These are phyloP conservation scores for Diaporthe vexans DNA, from an alignment of 2,329 filamentous ascomycete genomes.

Conservation along the genomic window DNA sequence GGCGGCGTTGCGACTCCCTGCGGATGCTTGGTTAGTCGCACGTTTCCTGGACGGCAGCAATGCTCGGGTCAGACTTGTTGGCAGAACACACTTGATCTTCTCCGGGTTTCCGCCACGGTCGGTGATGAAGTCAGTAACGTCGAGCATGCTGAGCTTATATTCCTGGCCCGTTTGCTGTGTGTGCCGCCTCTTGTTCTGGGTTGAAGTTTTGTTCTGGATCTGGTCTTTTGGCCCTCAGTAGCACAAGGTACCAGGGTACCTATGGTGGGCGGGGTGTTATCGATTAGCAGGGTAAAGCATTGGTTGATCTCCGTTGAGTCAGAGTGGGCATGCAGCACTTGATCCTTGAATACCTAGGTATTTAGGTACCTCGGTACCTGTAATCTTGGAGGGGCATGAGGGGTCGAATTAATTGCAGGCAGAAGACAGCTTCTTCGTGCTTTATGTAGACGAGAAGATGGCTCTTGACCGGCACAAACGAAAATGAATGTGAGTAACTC, in stretches of 20 bases:
- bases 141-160: conserved; percentile 69
- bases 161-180: conserved; percentile 11
- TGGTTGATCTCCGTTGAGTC: conserved; percentile 22
- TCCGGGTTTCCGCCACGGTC: conserved; percentile 94
- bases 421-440: not conserved
- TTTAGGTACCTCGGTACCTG: conserved; percentile 17
- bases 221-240: conserved; percentile 16
- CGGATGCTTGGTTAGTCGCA: not conserved
- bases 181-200: not conserved
- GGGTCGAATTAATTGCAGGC: conserved; percentile 22
- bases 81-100: conserved; percentile 68
- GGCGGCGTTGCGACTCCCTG: conserved; percentile 88
- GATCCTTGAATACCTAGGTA: not conserved
- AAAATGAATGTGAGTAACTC: not conserved
- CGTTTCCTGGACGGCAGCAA: conserved; percentile 8
- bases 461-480: conserved; percentile 1
- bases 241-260: conserved; percentile 24
- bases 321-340: conserved; percentile 5
- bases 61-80: not conserved
- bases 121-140: conserved; percentile 82
- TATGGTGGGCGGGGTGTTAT: conserved; percentile 13
- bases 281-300: not conserved
- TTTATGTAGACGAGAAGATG: not conserved
- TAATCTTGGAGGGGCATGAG: conserved; percentile 21
- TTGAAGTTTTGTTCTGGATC: conserved; percentile 21